A percentile compares a stretch with the other conserved stretches of the same genome.
These are phyloP conservation scores for Botrytis cinerea DNA, from an alignment of 2,329 filamentous ascomycete genomes.

Conservation along the genomic window DNA sequence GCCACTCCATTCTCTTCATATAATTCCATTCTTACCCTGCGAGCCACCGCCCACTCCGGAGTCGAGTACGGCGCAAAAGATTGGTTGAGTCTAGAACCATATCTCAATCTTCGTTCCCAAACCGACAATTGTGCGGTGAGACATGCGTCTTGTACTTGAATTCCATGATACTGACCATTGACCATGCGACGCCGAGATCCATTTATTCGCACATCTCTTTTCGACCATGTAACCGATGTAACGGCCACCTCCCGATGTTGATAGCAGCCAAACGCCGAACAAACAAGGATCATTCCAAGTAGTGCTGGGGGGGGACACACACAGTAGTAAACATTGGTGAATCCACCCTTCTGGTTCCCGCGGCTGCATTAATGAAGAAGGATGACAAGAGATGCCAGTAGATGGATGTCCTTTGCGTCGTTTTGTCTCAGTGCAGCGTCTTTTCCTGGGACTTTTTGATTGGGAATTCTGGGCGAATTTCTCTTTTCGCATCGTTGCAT, in stretches of 20 bases:
- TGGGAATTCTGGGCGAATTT: not conserved
- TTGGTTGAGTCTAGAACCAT: not conserved
- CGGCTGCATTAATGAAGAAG: not conserved
- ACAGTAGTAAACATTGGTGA: not conserved
- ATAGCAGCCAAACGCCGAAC: not conserved
- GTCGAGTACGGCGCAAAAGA: not conserved
- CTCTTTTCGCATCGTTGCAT: not conserved
- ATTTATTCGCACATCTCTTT: not conserved
- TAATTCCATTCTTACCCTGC: not conserved
- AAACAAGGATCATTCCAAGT: slow-evolving; percentile 14
- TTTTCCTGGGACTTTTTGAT: not conserved
- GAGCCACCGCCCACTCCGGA: not conserved
- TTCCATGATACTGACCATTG: not conserved
- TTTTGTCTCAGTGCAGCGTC: not conserved
- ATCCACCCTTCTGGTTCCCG: not conserved
- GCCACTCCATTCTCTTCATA: not conserved
- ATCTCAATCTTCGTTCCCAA: not conserved
- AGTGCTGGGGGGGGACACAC: not conserved
- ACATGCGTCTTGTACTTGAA: not conserved
- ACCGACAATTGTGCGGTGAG: not conserved
- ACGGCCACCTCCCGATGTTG: not conserved
- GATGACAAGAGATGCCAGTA: not conserved
- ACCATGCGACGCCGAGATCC: not conserved
- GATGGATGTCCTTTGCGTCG: not conserved
- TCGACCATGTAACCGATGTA: not conserved